A percentile compares a stretch with the other conserved stretches of the same genome.
Evolutionary conservation across 2,329 filamentous ascomycete genomes (phyloP).

Genomic region (Fusarium sp.): DNA sequence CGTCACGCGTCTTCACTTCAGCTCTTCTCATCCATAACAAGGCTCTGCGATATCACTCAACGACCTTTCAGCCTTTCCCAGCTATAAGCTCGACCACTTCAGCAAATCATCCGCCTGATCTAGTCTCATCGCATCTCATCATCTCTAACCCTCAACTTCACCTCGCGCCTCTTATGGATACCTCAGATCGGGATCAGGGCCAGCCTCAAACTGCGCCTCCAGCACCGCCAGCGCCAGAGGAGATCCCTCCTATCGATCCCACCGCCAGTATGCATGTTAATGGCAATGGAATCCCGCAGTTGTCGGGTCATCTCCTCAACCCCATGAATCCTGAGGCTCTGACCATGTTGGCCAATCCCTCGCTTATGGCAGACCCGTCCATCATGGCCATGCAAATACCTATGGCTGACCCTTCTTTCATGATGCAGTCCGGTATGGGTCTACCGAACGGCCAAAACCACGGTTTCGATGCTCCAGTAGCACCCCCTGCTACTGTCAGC

Average conservation of each 20-base stretch:
- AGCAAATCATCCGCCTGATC: not conserved
- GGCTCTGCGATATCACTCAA: conserved; percentile 22
- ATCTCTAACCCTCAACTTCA: not conserved
- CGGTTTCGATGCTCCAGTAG: conserved; percentile 42
- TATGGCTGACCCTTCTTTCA: conserved; percentile 47
- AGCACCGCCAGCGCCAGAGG: conserved; percentile 22
- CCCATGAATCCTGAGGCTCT: conserved; percentile 46
- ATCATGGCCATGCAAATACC: conserved; percentile 48
- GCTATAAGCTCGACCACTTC: conserved; percentile 1
- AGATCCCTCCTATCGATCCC: conserved; percentile 25
- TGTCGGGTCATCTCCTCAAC: conserved; percentile 39
- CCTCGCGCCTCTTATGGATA: conserved; percentile 35
- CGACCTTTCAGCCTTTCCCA: conserved; percentile 39
- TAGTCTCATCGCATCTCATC: not conserved
- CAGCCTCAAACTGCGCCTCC: conserved; percentile 40
- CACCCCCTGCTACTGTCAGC: conserved; percentile 50
- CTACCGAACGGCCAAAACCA: conserved; percentile 51
- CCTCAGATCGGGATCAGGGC: conserved; percentile 37
- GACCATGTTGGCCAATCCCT: conserved; percentile 44
- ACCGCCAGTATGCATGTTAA: conserved; percentile 29
- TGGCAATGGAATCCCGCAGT: conserved; percentile 38
- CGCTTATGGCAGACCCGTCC: conserved; percentile 47
- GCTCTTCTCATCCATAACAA: conserved; percentile 42
- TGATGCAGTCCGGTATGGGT: conserved; percentile 51
- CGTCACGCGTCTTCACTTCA: conserved; percentile 36